phyloP scores from a whole-genome alignment of 768 basidiomycete genomes.

The Sarcodon aspratus region DNA sequence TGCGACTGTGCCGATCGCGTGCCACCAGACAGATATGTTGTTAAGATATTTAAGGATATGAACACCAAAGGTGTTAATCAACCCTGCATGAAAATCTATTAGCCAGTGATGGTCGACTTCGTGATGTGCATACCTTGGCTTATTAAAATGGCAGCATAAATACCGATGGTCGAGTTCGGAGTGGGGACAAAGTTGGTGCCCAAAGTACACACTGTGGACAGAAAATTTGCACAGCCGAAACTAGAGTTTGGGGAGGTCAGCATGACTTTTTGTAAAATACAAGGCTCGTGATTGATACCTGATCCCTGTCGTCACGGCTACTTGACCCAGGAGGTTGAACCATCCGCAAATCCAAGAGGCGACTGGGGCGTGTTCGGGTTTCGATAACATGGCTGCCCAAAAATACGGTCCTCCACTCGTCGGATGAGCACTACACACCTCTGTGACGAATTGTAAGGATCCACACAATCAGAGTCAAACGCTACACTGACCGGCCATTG shows the following conservation, averaged over 20 bases:
- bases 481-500: constrained; percentile 52
- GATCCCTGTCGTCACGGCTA: constrained; percentile 69
- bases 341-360: constrained; percentile 71
- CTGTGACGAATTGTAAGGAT: constrained; percentile 7
- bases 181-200: constrained; percentile 47
- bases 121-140: constrained; percentile 34
- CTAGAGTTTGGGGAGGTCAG: constrained; percentile 17
- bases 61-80: constrained; percentile 71
- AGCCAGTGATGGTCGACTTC: not conserved
- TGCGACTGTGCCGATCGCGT: constrained; percentile 57
- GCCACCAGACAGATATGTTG: constrained; percentile 66
- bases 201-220: constrained; percentile 52
- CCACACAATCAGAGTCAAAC: not conserved
- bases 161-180: constrained; percentile 50
- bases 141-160: constrained; percentile 58
- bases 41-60: constrained; percentile 54
- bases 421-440: constrained; percentile 50
- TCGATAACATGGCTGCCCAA: constrained; percentile 71
- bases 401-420: constrained; percentile 70
- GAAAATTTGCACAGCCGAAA: constrained; percentile 56
- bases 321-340: constrained; percentile 69
- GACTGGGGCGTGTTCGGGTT: constrained; percentile 42
- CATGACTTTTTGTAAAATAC: not conserved
- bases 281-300: constrained; percentile 22
- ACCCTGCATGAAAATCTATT: constrained; percentile 19